Base-by-base conservation (phyloP, 2,329 filamentous ascomycete genomes). In the Saccharata proteae region DNA sequence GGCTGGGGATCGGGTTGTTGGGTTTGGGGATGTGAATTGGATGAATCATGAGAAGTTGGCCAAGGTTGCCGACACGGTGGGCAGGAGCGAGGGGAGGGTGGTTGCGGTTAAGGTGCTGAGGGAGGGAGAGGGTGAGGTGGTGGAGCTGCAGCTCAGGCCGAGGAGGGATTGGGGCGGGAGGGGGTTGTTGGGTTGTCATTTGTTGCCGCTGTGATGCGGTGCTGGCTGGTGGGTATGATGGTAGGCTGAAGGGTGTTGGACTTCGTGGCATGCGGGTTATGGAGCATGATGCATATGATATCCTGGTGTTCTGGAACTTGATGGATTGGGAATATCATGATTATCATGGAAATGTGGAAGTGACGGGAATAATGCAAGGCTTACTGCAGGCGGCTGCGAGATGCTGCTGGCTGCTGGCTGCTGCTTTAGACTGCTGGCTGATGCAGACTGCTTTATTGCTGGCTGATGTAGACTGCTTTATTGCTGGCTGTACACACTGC, bases 181-280 rank as follows among this genome's bases (percentile, higher is more conserved):
- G 54, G 90, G 88, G 9, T 62, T 92, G 53, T 61, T 98, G 46
- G 88, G 88, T 33, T 98, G 88, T 54, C 86, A 94, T 60, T 71
- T 96, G 40, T 59, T 93, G 42, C 84, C 83, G 16, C 43, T 92
- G 35, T 93, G 62, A 13, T 25, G 32, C 32, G 26, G n/a, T n/a
- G n/a, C n/a, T n/a, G n/a, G n/a, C n/a, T n/a, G n/a, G n/a, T 29
- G 27, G 26, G 20, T 21, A 33, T 20, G 29, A 27, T 16, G 29
- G 22, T 32, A 26, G 23, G 31, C 24, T 31, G 36, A 39, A 30
- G 32, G 38, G 40, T 40, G 41, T 39, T 43, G 38, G 38, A 39
- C 41, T 46, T 47, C 46, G 49, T 54, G 47, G 51, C 51, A 38
- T 38, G 39, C 41, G 45, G 42, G 39, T 48, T 44, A 43, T 42